Conservation (phyloP, 1,139 yeast genomes). For the Geotrichum candidum region DNA sequence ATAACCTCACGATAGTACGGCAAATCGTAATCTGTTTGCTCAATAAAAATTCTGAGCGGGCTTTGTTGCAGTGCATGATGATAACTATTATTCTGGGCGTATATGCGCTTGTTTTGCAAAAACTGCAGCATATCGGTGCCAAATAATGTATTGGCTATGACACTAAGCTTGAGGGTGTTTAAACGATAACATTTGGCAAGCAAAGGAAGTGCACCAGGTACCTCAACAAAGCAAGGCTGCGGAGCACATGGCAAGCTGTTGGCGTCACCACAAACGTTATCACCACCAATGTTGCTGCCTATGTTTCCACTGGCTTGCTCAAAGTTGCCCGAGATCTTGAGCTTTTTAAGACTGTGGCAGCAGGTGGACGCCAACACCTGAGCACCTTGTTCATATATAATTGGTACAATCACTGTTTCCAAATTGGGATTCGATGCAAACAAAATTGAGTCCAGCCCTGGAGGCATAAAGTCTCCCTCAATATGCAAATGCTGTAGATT, state of each 20-base stretch:
- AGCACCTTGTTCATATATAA: conserved; percentile 1
- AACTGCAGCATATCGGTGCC: conserved; percentile 3
- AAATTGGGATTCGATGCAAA: conserved; percentile 5
- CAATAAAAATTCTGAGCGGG: background rate
- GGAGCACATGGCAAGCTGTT: background rate
- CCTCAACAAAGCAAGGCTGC: conserved; percentile 1
- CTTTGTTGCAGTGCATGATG: background rate
- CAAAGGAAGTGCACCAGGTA: background rate
- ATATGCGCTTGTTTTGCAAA: background rate
- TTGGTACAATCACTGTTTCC: background rate
- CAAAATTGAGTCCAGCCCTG: conserved; percentile 1
- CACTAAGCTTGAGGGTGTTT: background rate
- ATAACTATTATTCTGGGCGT: background rate
- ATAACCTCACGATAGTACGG: conserved; percentile 1
- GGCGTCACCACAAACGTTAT: background rate
- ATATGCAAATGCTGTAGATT: conserved; percentile 1
- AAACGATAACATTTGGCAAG: conserved; percentile 1
- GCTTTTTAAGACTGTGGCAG: background rate
- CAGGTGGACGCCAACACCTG: conserved; percentile 3
- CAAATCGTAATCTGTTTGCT: conserved; percentile 5
- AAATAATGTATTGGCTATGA: background rate
- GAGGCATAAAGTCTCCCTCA: conserved; percentile 8
- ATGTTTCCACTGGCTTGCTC: background rate
- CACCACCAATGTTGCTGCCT: background rate
- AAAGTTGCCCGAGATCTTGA: background rate